Evolutionary conservation across 345 rosid species (phyloP).

Genomic region (Eucalyptus grandis): DNA sequence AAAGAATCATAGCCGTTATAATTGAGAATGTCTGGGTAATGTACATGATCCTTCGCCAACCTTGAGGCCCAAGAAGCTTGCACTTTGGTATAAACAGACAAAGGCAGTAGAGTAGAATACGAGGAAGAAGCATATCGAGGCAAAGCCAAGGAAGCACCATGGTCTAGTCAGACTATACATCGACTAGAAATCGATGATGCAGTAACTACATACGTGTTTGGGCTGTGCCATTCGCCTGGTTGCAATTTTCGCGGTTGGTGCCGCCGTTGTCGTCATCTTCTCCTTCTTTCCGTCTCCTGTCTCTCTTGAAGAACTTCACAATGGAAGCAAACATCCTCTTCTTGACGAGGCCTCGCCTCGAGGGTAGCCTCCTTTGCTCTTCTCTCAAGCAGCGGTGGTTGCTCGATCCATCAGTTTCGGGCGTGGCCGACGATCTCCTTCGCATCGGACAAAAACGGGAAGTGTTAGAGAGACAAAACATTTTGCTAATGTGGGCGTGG

Average conservation of each 20-base stretch:
- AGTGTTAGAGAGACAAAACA: not conserved
- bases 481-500: not conserved
- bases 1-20: not conserved
- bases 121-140: not conserved
- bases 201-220: not conserved
- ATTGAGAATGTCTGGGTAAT: not conserved
- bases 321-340: not conserved
- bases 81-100: not conserved
- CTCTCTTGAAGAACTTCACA: not conserved
- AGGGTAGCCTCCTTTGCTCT: not conserved
- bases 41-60: not conserved
- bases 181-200: not conserved
- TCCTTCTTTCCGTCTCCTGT: not conserved
- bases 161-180: not conserved
- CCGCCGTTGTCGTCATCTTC: not conserved
- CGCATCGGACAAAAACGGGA: not conserved
- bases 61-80: not conserved
- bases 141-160: not conserved
- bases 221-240: not conserved
- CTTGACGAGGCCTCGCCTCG: not conserved
- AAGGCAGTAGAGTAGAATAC: not conserved
- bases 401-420: not conserved
- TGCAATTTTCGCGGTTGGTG: rapidly evolving
- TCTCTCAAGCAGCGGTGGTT: not conserved
- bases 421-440: not conserved